Percentiles rank a stretch among this genome's conserved stretches.
These are phyloP conservation scores for Blastocystis sp. DNA, from an alignment of 352 stramenopile species.

Conservation along the genomic window DNA sequence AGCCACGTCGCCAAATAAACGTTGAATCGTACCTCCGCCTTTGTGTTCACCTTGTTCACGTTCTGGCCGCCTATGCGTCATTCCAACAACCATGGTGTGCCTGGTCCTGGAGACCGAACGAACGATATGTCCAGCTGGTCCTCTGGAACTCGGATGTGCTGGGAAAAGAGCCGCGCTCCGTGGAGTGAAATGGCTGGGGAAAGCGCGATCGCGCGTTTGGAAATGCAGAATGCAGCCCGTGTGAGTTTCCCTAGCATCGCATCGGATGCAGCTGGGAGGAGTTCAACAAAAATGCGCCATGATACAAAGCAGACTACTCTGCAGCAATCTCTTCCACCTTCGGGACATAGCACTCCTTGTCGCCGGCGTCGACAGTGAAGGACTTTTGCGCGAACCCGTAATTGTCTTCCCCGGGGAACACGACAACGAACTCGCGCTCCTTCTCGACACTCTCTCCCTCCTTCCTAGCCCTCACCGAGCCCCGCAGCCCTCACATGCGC, in stretches of 20 bases:
- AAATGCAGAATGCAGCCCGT: no score
- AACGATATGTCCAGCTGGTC: slow-evolving; percentile 39
- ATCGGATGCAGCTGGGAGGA: neutral
- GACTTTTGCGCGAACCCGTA: neutral
- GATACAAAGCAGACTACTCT: neutral
- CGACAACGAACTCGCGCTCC: neutral
- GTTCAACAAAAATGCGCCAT: neutral
- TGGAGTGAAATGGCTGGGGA: neutral
- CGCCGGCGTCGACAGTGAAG: neutral
- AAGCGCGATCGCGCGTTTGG: no score
- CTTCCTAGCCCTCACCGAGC: neutral
- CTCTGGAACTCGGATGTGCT: slow-evolving; percentile 32
- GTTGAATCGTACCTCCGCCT: slow-evolving; percentile 70
- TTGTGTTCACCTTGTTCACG: slow-evolving; percentile 71
- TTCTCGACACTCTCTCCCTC: neutral
- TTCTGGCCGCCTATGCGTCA: slow-evolving; percentile 64
- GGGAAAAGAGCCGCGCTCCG: neutral
- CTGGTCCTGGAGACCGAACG: slow-evolving; percentile 50
- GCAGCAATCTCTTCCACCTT: neutral
- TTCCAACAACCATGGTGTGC: neutral
- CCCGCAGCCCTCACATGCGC: neutral
- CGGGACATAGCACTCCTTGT: neutral
- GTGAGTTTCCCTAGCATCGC: no score
- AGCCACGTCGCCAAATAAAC: slow-evolving; percentile 48
- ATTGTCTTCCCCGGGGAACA: slow-evolving; percentile 31